Base-by-base conservation (phyloP, 768 basidiomycete species). In the Pisolithus orientalis region DNA sequence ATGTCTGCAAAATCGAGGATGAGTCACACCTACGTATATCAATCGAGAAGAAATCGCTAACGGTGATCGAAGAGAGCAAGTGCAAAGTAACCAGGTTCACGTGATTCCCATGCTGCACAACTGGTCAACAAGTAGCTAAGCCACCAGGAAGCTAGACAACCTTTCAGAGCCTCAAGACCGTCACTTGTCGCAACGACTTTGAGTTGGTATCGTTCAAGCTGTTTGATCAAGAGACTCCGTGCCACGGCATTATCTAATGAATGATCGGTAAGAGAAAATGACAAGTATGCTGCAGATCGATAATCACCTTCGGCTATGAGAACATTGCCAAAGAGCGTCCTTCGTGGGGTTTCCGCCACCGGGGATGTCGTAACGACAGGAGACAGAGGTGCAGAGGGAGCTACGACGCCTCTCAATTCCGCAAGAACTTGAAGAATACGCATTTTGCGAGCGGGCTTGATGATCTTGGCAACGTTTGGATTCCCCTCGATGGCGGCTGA, bases 41-140 rank as follows among this genome's bases (percentile, higher is more conserved):
- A 21, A n/a, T 24, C 46, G 24, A 28, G 39, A 44, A 32, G 28
- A 32, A 5, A 29, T 21, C 3, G 66, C 80, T 63, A 58, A 86
- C 85, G 86, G 63, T 89, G 85, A 58, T 89, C 86, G 57, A 89
- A 87, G 25, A 89, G 60, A 5, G 85, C 85, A 2, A 82, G 76
- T 53, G 77, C 80, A 65, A 85, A 89, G 64, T 78, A 82, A 0
- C 85, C 85, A 39, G 84, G 82, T 44, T 77, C 78, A 47, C 81
- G 83, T 27, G 76, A 65, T 64, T 85, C 80, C 85, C 85, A 88
- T 67, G 83, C 86, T 82, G 52, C 39, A 51, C 38, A 45, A 34
- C 34, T 17, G 31, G 25, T 47, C 27, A 57, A 39, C 52, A 17
- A 53, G 32, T 28, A 49, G 39, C 25, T 14, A 16, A 34, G 5